Conservation (phyloP, 2,329 filamentous ascomycete genomes). For the Arthrobotrys pseudoclavata region DNA sequence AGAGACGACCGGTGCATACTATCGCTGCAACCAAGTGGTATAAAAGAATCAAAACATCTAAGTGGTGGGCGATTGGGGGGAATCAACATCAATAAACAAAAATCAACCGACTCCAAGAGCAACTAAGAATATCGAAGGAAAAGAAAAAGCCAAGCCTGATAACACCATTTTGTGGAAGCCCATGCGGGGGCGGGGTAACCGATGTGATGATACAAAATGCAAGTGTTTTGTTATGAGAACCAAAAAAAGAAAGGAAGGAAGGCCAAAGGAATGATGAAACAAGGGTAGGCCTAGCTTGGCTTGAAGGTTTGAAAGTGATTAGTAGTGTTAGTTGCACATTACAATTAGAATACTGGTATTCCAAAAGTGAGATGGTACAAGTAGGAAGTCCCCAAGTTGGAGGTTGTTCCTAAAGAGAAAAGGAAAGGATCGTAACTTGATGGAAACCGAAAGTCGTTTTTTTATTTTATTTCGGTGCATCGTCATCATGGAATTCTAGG, state of each 20-base stretch:
- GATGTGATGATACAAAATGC: conserved; percentile 51
- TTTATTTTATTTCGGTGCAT: conserved; percentile 23
- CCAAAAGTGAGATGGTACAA: conserved; percentile 9
- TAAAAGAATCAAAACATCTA: conserved; percentile 31
- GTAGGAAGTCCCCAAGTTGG: background rate
- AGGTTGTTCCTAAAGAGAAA: conserved; percentile 2
- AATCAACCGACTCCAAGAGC: conserved; percentile 49
- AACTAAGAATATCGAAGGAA: conserved; percentile 13
- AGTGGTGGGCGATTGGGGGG: conserved; percentile 41
- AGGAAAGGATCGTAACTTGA: conserved; percentile 11
- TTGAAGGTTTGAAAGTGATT: conserved; percentile 8
- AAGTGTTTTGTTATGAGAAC: conserved; percentile 13
- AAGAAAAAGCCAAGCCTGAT: conserved; percentile 39
- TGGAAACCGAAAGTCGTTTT: background rate
- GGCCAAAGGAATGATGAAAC: conserved; percentile 34
- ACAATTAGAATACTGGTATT: conserved; percentile 39
- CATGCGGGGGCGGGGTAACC: conserved; percentile 30
- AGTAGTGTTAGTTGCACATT: conserved; percentile 32
- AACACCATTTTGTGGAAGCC: conserved; percentile 56
- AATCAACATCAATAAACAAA: conserved; percentile 46
- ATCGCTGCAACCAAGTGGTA: conserved; percentile 53
- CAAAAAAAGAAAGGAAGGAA: background rate
- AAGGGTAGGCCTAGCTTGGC: background rate
- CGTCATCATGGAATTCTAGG: conserved; percentile 38
- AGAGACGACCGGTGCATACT: conserved; percentile 17